Conservation (phyloP, 345 rosid genomes). For the Xanthoceras sorbifolium region DNA sequence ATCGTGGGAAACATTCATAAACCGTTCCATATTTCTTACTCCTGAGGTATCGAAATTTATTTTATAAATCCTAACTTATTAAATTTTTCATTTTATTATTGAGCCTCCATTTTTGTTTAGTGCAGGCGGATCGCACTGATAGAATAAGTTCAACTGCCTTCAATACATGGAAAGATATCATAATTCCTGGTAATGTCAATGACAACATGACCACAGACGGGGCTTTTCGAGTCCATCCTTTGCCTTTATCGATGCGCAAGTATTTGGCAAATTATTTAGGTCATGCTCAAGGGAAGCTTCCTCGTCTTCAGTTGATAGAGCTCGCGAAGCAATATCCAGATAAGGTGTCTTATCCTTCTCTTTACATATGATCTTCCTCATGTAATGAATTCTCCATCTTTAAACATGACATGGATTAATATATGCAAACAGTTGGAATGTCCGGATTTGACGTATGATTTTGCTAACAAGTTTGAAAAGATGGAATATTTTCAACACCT, state of each 20-base stretch:
- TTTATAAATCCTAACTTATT: no score
- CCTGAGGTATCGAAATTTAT: slow-evolving; percentile 86
- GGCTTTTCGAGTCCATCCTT: slow-evolving; percentile 58
- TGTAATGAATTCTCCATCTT: no score
- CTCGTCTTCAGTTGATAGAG: slow-evolving; percentile 77
- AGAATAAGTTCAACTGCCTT: slow-evolving; percentile 84
- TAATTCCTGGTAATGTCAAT: slow-evolving; percentile 91
- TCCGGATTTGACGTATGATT: slow-evolving; percentile 88
- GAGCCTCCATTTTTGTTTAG: no score
- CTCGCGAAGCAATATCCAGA: slow-evolving; percentile 80
- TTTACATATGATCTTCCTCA: no score
- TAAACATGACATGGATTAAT: not conserved
- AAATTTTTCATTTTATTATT: no score
- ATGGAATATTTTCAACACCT: slow-evolving; percentile 86
- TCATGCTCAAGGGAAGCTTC: slow-evolving; percentile 85
- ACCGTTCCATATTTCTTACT: slow-evolving; percentile 75
- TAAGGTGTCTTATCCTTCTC: slow-evolving; percentile 46
- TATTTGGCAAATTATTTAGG: slow-evolving; percentile 89
- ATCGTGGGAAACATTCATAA: slow-evolving; percentile 72
- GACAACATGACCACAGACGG: slow-evolving; percentile 75
- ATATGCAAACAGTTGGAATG: slow-evolving; percentile 74
- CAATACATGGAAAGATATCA: slow-evolving; percentile 96
- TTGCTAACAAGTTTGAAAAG: slow-evolving; percentile 75
- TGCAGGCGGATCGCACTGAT: slow-evolving; percentile 95
- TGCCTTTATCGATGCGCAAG: slow-evolving; percentile 74